These are phyloP conservation scores for Coemansia sp. DNA, from an alignment of 192 early-diverging fungal genomes.

Conservation along the genomic window DNA sequence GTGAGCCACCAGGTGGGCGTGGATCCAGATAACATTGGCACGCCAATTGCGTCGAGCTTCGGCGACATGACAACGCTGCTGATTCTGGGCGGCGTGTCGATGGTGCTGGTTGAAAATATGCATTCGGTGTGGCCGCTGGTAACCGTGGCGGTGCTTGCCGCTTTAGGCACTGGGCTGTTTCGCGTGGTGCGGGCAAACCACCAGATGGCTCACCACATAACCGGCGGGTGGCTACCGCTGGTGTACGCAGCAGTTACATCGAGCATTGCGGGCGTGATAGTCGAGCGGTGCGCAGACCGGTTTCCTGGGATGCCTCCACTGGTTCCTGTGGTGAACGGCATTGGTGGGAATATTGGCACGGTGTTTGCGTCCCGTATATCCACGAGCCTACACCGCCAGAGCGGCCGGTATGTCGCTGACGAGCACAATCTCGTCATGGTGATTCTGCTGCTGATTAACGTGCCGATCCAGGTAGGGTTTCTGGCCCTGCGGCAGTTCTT, in stretches of 20 bases:
- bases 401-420: conserved; percentile 11
- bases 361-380: conserved; percentile 76
- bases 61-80: conserved; percentile 53
- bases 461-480: conserved; percentile 67
- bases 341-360: conserved; percentile 77
- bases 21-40: conserved; percentile 68
- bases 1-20: conserved; percentile 61
- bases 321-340: conserved; percentile 53
- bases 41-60: conserved; percentile 49
- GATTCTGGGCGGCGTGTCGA: conserved; percentile 18
- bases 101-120: conserved; percentile 10
- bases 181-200: conserved; percentile 58
- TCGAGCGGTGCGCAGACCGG: conserved; percentile 25
- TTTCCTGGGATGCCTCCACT: conserved; percentile 46
- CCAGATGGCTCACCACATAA: conserved; percentile 61
- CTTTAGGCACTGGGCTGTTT: conserved; percentile 42
- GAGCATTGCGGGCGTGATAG: conserved; percentile 49
- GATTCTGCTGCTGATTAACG: conserved; percentile 64
- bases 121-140: conserved; percentile 39
- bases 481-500: conserved; percentile 53
- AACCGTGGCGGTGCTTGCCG: conserved; percentile 39
- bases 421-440: conserved; percentile 52
- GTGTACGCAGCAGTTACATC: conserved; percentile 73
- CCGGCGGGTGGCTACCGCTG: conserved; percentile 74
- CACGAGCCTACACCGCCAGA: conserved; percentile 62